Conservation (phyloP, 2,329 filamentous ascomycete species). For the Ascochyta rabiei region DNA sequence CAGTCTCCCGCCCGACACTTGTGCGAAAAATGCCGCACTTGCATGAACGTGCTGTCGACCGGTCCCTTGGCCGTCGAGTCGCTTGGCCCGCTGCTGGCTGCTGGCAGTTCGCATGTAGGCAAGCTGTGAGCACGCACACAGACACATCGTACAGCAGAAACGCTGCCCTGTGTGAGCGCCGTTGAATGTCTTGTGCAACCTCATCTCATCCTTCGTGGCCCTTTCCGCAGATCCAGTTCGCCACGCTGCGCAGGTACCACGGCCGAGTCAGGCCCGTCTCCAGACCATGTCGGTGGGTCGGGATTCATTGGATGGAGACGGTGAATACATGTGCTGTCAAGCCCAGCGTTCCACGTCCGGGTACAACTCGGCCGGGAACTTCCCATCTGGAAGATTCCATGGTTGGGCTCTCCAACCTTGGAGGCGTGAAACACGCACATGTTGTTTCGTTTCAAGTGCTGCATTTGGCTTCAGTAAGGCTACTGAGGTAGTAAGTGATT, state of each 20-base stretch:
- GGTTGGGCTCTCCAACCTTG: conserved; percentile 1
- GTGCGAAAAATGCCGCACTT: conserved; percentile 40
- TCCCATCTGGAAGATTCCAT: conserved; percentile 9
- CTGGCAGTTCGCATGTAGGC: neutral
- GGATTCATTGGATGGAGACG: conserved; percentile 12
- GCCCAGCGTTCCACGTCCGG: conserved; percentile 7
- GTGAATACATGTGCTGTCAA: conserved; percentile 19
- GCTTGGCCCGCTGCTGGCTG: neutral
- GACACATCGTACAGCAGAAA: neutral
- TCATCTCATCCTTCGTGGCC: conserved; percentile 12
- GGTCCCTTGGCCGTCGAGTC: neutral
- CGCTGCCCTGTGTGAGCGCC: neutral
- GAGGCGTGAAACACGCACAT: conserved; percentile 16
- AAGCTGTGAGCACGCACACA: neutral
- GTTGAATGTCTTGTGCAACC: neutral
- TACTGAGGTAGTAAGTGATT: conserved; percentile 25
- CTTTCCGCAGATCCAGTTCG: conserved; percentile 15
- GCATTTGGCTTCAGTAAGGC: conserved; percentile 16
- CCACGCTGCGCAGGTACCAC: conserved; percentile 11
- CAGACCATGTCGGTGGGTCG: conserved; percentile 10
- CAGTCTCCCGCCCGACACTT: conserved; percentile 11
- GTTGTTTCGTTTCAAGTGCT: conserved; percentile 23
- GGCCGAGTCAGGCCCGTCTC: conserved; percentile 11
- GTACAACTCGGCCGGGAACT: conserved; percentile 10
- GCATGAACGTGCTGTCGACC: conserved; percentile 23